phyloP scores from a whole-genome alignment of 805 yeast genomes.

The Candida ovalis region DNA sequence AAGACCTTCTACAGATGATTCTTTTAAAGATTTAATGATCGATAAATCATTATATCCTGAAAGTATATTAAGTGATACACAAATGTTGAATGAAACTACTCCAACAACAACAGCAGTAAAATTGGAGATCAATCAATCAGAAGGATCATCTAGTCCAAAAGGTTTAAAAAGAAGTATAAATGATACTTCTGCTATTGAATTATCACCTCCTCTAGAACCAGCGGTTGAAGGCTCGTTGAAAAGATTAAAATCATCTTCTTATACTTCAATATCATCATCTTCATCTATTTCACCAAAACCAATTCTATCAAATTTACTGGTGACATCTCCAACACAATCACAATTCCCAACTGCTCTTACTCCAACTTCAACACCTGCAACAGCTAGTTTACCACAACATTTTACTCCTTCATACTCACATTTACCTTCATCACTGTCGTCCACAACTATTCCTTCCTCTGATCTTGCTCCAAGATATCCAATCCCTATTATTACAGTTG shows the following conservation, averaged over 20 bases:
- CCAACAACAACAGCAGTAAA: background rate
- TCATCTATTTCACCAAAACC: background rate
- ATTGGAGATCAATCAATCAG: too few relatives aligned
- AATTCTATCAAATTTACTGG: background rate
- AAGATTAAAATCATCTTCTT: background rate
- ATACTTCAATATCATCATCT: background rate
- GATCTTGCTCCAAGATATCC: background rate
- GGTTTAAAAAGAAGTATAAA: background rate
- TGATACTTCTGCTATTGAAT: background rate
- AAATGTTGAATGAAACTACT: background rate
- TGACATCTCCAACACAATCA: background rate
- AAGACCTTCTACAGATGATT: slow-evolving; percentile 45
- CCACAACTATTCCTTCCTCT: background rate
- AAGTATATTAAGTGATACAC: background rate
- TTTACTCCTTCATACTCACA: background rate
- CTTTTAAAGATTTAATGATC: slow-evolving; percentile 26
- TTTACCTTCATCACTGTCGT: background rate
- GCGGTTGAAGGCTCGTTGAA: background rate
- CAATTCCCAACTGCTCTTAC: background rate
- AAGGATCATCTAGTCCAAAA: background rate
- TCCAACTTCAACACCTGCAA: background rate
- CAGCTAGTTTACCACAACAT: background rate
- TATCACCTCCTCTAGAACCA: background rate
- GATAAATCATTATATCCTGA: slow-evolving; percentile 22
- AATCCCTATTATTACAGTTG: background rate